phyloP scores from a whole-genome alignment of 2,329 filamentous ascomycete species.

The Aspergillus bombycis region DNA sequence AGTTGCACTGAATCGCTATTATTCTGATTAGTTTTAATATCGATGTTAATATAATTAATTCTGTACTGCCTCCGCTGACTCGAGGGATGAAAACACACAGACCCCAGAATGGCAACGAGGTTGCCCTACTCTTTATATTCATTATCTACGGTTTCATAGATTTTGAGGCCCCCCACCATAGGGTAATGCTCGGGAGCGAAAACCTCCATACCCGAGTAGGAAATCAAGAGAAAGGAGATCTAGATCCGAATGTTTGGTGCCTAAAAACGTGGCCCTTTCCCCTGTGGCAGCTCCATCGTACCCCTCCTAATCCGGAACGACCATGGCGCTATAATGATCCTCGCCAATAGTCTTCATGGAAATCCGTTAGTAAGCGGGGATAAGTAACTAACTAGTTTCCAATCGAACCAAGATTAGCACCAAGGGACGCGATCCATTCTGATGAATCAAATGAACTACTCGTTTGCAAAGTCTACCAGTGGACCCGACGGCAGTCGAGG shows the following conservation, averaged over 20 bases:
- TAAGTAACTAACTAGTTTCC: too few relatives aligned
- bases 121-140: conserved; percentile 3
- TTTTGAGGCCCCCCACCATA: not conserved
- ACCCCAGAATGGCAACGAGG: not conserved
- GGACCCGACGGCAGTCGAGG: not conserved
- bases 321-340: not conserved
- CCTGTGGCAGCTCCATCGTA: not conserved
- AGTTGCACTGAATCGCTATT: not conserved
- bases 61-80: not conserved
- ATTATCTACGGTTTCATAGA: not conserved
- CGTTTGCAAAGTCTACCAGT: not conserved
- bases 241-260: not conserved
- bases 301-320: too few relatives aligned
- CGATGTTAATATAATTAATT: not conserved
- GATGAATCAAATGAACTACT: not conserved
- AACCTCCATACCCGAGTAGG: not conserved
- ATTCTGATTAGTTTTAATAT: not conserved
- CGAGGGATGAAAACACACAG: not conserved
- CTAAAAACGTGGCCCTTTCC: not conserved
- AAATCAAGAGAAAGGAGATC: not conserved
- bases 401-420: not conserved
- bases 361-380: not conserved
- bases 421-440: not conserved
- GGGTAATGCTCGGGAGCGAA: not conserved
- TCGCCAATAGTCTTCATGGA: not conserved